Evolutionary conservation across 2,329 filamentous ascomycete genomes (phyloP), one percentile per base, ranked within the genome.

Genomic region (Sporothrix brasiliensis): DNA sequence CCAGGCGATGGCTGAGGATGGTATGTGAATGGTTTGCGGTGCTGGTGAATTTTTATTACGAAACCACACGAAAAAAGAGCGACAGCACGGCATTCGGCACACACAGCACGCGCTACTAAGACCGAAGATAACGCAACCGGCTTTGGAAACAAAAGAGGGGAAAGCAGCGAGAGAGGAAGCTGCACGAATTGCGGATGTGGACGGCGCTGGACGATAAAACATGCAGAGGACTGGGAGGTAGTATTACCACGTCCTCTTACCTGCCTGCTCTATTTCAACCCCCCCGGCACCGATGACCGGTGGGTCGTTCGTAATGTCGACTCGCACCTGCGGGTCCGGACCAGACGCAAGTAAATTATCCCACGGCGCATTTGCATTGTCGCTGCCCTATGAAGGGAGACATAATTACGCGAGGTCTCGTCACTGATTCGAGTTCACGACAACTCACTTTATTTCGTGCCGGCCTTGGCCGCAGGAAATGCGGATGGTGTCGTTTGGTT

Each of bases 211-310:
- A 39, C 16, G 30, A 34, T 14, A 44, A 34, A n/a, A 44, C 56
- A 19, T 13, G 21, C 52, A 54, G 52, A 11, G 52, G 24, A 16
- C 52, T 30, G 21, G 2, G 24, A 44, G 27, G 27, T 30, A 3
- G 27, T 30, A 30, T 30, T 30, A 30, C 27, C 27, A 24, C 27
- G 3, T 30, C 27, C 27, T 30, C 27, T 30, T 30, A 3, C 27
- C 27, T 30, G 2, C 27, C 3, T 3, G 27, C 27, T 30, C 24
- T 24, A 24, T 50, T 65, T 65, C 27, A 39, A 19, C 34, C 16
- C 19, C 47, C 47, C 44, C 27, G 63, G 63, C 63, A 66, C 63
- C 47, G 63, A 66, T 52, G 63, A 66, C 63, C 63, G 63, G 63
- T 39, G 63, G 27, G 27, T 24, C 61, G 24, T 63, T 41, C 19